phyloP scores from a whole-genome alignment of 1,284 basidiomycete genomes.

The Cerrena zonata region DNA sequence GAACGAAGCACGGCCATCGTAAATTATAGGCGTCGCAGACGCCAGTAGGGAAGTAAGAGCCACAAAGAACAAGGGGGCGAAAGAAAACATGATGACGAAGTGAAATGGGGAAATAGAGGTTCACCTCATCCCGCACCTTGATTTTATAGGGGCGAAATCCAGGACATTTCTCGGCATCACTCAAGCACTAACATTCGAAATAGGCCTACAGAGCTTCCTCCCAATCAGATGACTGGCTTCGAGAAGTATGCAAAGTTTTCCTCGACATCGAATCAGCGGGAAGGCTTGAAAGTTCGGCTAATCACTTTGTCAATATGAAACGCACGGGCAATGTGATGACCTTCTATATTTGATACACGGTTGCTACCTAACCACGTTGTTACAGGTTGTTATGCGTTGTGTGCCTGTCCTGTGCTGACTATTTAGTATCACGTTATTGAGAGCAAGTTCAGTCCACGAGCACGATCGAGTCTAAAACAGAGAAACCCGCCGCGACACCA shows the following conservation, averaged over 20 bases:
- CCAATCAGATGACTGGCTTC: too few species aligned
- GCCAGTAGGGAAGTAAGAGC: background rate
- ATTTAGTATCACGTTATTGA: background rate
- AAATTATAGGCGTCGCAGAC: constrained; percentile 36
- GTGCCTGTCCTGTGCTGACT: background rate
- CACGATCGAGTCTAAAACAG: constrained; percentile 77
- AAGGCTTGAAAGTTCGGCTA: too few species aligned
- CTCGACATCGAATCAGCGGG: too few species aligned
- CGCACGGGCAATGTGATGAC: background rate
- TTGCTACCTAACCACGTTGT: too few species aligned
- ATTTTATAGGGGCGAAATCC: constrained; percentile 7
- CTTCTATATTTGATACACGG: background rate
- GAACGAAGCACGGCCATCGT: constrained; percentile 49
- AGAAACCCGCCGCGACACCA: constrained; percentile 88
- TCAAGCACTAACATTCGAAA: too few species aligned
- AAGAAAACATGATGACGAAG: background rate
- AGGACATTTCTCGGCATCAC: constrained; percentile 14
- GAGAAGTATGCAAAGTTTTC: too few species aligned
- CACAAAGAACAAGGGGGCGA: background rate
- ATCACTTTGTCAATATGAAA: background rate
- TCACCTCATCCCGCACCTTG: background rate
- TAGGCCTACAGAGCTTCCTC: too few species aligned
- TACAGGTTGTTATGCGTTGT: too few species aligned
- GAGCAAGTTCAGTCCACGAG: constrained; percentile 47
- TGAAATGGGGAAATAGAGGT: background rate